phyloP scores from a whole-genome alignment of 1,139 yeast species.

The Protomyces arabidopsidicola region DNA sequence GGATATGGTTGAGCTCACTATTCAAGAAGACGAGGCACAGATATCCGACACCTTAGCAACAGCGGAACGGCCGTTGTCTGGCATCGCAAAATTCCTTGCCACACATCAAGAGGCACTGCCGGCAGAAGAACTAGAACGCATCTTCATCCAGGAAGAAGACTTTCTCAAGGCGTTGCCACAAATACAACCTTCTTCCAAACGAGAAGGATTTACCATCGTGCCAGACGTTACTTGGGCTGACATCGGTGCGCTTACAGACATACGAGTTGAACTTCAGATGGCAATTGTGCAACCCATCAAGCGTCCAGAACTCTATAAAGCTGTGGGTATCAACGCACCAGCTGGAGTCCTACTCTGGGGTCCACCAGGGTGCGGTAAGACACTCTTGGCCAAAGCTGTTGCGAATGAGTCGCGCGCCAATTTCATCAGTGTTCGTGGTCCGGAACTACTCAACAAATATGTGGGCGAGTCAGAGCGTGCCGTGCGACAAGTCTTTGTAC shows the following conservation, averaged over 20 bases:
- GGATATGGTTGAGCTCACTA: neutral
- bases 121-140: conserved; percentile 64
- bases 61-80: conserved; percentile 37
- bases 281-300: conserved; percentile 96
- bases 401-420: conserved; percentile 96
- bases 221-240: conserved; percentile 96
- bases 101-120: conserved; percentile 78
- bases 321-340: conserved; percentile 93
- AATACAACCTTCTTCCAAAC: conserved; percentile 93
- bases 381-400: conserved; percentile 90
- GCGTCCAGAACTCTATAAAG: conserved; percentile 80
- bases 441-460: conserved; percentile 86
- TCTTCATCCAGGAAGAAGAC: conserved; percentile 72
- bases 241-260: conserved; percentile 79
- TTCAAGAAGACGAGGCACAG: neutral
- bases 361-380: conserved; percentile 99
- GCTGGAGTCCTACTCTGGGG: conserved; percentile 99
- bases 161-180: conserved; percentile 82
- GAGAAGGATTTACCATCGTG: conserved; percentile 98
- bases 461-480: conserved; percentile 97
- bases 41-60: conserved; percentile 12
- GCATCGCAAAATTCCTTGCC: conserved; percentile 66
- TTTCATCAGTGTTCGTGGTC: conserved; percentile 91
- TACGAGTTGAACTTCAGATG: conserved; percentile 89
- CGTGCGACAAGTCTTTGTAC: conserved; percentile 85